Evolutionary conservation across 1,284 basidiomycete genomes (phyloP).

Genomic region (Agaricales sp.): DNA sequence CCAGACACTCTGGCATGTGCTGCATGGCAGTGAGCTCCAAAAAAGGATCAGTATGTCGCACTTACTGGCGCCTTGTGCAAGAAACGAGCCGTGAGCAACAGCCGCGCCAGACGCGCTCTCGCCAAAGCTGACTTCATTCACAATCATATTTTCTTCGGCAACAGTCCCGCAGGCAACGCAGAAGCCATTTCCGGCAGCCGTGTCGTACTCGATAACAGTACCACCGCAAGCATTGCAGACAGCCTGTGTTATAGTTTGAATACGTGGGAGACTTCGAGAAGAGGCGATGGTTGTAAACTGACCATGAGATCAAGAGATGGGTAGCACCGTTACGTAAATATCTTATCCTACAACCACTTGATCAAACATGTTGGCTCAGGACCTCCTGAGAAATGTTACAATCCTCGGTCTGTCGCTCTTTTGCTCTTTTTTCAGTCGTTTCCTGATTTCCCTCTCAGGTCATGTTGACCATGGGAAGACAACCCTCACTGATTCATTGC

Average conservation of each 20-base stretch:
- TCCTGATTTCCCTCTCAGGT: constrained; percentile 46
- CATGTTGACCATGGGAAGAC: constrained; percentile 93
- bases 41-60: constrained; percentile 14
- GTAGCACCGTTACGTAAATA: background rate
- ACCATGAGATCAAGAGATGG: background rate
- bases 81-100: constrained; percentile 91
- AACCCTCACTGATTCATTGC: constrained; percentile 89
- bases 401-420: background rate
- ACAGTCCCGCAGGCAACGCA: constrained; percentile 83
- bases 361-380: background rate
- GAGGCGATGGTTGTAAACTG: background rate
- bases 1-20: constrained; percentile 74
- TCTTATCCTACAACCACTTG: background rate
- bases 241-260: background rate
- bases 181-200: constrained; percentile 73
- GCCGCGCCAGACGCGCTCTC: constrained; percentile 90
- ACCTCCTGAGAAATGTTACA: background rate
- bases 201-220: constrained; percentile 73
- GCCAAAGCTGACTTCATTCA: constrained; percentile 89
- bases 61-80: constrained; percentile 89
- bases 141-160: constrained; percentile 90
- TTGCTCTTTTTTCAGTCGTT: background rate
- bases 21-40: constrained; percentile 19
- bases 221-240: constrained; percentile 64
- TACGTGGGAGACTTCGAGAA: background rate